Conservation (phyloP, 148 eudicot genomes). For the Nepenthes mirabilis region DNA sequence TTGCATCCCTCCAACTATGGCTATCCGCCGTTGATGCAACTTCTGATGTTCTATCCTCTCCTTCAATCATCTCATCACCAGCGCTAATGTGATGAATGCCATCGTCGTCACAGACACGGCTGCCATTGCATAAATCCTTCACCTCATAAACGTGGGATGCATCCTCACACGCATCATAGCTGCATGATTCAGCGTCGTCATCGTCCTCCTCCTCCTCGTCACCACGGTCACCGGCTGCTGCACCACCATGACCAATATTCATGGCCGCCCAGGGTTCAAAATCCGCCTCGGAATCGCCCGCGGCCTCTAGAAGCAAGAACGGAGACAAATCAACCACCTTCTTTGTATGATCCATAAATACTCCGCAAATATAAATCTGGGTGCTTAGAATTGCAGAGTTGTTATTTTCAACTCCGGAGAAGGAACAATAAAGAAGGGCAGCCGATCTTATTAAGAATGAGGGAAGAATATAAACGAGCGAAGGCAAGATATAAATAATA, state of each 20-base stretch:
- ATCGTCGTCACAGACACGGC: background rate
- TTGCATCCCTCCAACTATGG: conserved; percentile 17
- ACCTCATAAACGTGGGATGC: background rate
- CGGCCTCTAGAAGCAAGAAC: conserved; percentile 48
- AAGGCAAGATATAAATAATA: background rate
- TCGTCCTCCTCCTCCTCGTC: conserved; percentile 5
- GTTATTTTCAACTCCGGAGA: too few relatives aligned
- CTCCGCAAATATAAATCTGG: background rate
- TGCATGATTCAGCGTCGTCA: conserved; percentile 62
- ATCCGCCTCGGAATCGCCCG: conserved; percentile 60
- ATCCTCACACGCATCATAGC: conserved; percentile 27
- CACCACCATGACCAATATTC: background rate
- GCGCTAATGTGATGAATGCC: background rate
- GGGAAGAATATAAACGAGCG: background rate
- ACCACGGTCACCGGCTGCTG: background rate
- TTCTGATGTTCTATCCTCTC: conserved; percentile 14
- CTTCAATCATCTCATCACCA: conserved; percentile 1
- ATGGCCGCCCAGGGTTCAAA: conserved; percentile 16
- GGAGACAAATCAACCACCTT: conserved; percentile 32
- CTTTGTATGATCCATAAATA: conserved; percentile 11
- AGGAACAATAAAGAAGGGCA: too few relatives aligned
- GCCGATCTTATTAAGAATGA: too few relatives aligned
- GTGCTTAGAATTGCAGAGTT: background rate
- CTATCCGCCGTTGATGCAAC: conserved; percentile 25
- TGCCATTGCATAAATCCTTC: background rate